phyloP scores from a whole-genome alignment of 2,329 filamentous ascomycete genomes.

The Westerdykella aurantiaca region DNA sequence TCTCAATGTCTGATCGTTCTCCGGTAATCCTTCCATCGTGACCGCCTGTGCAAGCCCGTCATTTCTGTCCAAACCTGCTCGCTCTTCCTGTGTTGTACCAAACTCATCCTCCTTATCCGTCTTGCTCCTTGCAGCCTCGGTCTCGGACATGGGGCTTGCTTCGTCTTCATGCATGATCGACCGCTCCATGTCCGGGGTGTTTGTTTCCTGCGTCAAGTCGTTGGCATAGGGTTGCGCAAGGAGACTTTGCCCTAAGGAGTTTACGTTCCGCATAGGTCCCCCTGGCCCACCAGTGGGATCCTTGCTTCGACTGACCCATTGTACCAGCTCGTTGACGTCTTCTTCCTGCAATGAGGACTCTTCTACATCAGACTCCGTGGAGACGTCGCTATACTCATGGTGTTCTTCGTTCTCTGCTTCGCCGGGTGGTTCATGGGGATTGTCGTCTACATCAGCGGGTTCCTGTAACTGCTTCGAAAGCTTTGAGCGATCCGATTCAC shows the following conservation, averaged over 20 bases:
- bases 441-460: not conserved
- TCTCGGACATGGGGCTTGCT: too few species aligned
- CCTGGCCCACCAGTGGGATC: constrained; percentile 17
- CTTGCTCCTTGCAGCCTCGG: too few species aligned
- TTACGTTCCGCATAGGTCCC: not conserved
- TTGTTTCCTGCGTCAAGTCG: too few species aligned
- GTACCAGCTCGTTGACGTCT: constrained; percentile 19
- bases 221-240: too few species aligned
- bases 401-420: not conserved
- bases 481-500: too few species aligned
- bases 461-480: too few species aligned
- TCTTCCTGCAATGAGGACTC: constrained; percentile 12
- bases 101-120: too few species aligned
- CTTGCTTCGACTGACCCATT: constrained; percentile 20
- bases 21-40: not conserved
- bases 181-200: too few species aligned
- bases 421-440: not conserved
- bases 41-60: not conserved
- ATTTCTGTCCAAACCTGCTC: not conserved
- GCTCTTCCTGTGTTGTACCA: too few species aligned
- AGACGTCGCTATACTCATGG: constrained; percentile 22
- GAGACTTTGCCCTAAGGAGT: too few species aligned
- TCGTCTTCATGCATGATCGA: too few species aligned
- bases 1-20: not conserved
- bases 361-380: constrained; percentile 28